These are phyloP conservation scores for Inga laurina DNA, from an alignment of 306 rosid genomes.

Conservation along the genomic window DNA sequence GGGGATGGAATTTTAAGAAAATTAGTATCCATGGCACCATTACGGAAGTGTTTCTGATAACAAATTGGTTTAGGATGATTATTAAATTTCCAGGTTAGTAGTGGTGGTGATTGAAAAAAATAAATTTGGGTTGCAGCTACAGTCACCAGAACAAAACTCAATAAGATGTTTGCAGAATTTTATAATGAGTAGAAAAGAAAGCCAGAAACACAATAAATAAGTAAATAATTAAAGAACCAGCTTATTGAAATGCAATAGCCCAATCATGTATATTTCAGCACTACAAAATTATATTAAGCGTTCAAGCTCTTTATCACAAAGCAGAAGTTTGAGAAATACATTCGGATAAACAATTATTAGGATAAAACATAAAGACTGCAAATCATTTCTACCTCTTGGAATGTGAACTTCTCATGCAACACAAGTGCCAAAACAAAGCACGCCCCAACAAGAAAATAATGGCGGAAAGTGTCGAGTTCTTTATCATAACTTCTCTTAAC, in stretches of 20 bases:
- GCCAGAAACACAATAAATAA: neutral
- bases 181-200: too few species aligned
- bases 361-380: neutral
- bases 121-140: too few species aligned
- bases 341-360: neutral
- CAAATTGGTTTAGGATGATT: too few species aligned
- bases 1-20: too few species aligned
- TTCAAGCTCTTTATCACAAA: neutral
- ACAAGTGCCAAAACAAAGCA: constrained; percentile 67
- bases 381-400: constrained; percentile 60
- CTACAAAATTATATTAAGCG: neutral
- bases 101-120: too few species aligned
- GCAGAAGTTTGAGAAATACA: neutral
- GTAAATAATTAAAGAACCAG: neutral
- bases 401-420: constrained; percentile 70
- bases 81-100: too few species aligned
- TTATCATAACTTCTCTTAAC: constrained; percentile 75
- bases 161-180: too few species aligned
- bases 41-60: too few species aligned
- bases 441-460: constrained; percentile 60
- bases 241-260: neutral
- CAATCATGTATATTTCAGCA: neutral
- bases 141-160: too few species aligned
- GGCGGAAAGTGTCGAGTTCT: constrained; percentile 82
- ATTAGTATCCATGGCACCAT: too few species aligned